Conservation (phyloP, 441 rosid species). For the Adansonia grandidieri region DNA sequence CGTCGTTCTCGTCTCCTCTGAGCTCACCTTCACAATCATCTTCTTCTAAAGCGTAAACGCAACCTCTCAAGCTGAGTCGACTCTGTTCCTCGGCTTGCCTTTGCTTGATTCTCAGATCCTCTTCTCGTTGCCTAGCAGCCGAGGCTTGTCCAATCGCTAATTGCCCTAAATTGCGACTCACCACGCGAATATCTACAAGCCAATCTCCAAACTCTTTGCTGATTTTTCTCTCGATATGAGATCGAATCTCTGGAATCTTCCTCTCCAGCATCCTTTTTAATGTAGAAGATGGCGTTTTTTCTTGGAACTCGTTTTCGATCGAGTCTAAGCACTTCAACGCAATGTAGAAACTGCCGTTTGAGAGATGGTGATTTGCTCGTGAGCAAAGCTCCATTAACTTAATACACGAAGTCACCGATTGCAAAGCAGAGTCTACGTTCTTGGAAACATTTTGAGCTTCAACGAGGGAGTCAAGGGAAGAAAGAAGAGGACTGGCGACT, state of each 20-base stretch:
- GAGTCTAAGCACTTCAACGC: constrained; percentile 8
- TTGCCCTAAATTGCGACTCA: constrained; percentile 13
- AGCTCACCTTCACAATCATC: background rate
- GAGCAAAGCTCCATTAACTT: background rate
- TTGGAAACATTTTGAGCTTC: constrained; percentile 7
- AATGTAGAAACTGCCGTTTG: constrained; percentile 7
- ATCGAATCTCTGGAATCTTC: constrained; percentile 15
- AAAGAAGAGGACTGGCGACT: constrained; percentile 8
- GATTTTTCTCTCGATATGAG: constrained; percentile 4
- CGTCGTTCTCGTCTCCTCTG: constrained; percentile 3
- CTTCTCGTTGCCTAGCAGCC: constrained; percentile 4
- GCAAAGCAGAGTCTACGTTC: constrained; percentile 8
- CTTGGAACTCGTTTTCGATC: constrained; percentile 10
- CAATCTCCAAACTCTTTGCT: constrained; percentile 12
- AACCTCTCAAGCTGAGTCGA: constrained; percentile 20
- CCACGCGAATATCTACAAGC: constrained; percentile 18
- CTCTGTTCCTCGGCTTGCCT: constrained; percentile 15
- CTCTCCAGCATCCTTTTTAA: constrained; percentile 7
- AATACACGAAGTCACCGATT: background rate
- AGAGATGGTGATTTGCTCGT: constrained; percentile 11
- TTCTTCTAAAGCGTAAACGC: constrained; percentile 18
- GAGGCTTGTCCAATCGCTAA: constrained; percentile 18
- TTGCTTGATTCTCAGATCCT: constrained; percentile 18
- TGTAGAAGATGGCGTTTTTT: background rate
- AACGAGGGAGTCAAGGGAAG: constrained; percentile 8